Evolutionary conservation across 345 rosid genomes (phyloP).

Genomic region (Triadica sebifera): DNA sequence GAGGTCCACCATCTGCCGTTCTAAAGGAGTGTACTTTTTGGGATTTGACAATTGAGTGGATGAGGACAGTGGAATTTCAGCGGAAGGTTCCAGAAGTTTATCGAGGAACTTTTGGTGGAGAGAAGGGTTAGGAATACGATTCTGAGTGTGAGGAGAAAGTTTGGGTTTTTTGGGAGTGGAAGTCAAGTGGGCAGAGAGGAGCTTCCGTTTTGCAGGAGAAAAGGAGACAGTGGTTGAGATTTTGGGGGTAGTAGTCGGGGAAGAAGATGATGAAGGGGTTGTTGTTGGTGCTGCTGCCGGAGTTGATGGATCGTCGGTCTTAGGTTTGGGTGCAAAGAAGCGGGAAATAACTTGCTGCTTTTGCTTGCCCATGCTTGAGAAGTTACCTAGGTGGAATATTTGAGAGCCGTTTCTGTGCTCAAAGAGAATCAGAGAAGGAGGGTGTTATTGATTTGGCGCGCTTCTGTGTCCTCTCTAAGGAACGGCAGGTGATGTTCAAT

Average conservation of each 20-base stretch:
- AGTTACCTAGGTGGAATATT: neutral
- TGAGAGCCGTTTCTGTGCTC: too few relatives aligned
- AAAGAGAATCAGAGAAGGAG: too few relatives aligned
- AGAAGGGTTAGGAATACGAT: slow-evolving; percentile 34
- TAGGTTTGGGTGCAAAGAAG: slow-evolving; percentile 80
- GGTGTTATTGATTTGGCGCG: neutral
- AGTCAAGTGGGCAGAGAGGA: slow-evolving; percentile 51
- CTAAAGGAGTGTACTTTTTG: slow-evolving; percentile 74
- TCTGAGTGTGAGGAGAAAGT: slow-evolving; percentile 54
- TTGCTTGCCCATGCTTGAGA: slow-evolving; percentile 54
- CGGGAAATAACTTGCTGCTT: slow-evolving; percentile 85
- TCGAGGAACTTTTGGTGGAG: slow-evolving; percentile 51
- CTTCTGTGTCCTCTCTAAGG: neutral
- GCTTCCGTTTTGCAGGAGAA: slow-evolving; percentile 71
- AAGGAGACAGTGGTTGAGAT: slow-evolving; percentile 66
- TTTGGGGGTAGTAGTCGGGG: slow-evolving; percentile 44
- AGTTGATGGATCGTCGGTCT: slow-evolving; percentile 29
- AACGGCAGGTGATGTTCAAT: too few relatives aligned
- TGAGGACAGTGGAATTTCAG: slow-evolving; percentile 6
- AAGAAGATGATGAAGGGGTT: neutral
- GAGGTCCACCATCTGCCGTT: slow-evolving; percentile 73
- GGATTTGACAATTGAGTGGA: slow-evolving; percentile 5
- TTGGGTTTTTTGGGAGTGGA: slow-evolving; percentile 47
- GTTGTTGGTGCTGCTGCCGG: slow-evolving; percentile 23
- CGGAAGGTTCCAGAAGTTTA: slow-evolving; percentile 40